phyloP scores from a whole-genome alignment of 306 rosid genomes.

The Trifolium dubium region DNA sequence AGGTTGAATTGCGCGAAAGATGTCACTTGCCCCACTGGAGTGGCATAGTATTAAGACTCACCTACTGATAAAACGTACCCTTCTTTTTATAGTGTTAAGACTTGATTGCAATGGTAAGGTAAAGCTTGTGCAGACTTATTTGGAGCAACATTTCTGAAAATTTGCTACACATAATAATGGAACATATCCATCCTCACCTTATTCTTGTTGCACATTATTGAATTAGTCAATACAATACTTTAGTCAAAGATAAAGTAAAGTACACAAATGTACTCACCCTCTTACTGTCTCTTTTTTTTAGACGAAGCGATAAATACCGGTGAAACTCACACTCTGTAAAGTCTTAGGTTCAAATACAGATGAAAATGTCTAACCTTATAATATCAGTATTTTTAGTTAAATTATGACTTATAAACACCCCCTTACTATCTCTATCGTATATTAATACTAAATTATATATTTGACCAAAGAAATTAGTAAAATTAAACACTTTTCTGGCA shows the following conservation, averaged over 20 bases:
- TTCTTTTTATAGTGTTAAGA: conserved; percentile 17
- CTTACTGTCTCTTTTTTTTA: neutral
- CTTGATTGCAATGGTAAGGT: neutral
- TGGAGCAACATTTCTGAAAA: conserved; percentile 6
- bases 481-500: conserved; percentile 32
- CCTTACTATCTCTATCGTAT: neutral
- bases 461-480: conserved; percentile 10
- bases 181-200: neutral
- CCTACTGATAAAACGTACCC: conserved; percentile 32
- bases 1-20: neutral
- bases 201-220: conserved; percentile 19
- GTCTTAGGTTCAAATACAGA: too few relatives aligned
- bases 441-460: conserved; percentile 3
- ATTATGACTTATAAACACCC: too few relatives aligned
- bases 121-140: conserved; percentile 25
- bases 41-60: neutral
- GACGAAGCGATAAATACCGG: too few relatives aligned
- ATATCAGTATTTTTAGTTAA: too few relatives aligned
- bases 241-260: conserved; percentile 37
- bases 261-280: conserved; percentile 36
- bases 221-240: conserved; percentile 28
- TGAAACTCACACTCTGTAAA: too few relatives aligned
- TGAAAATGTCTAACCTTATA: too few relatives aligned
- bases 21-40: neutral
- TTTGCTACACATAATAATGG: conserved; percentile 24